Evolutionary conservation across 805 yeast genomes (phyloP), one percentile per base, ranked within the genome.

Genomic region (Sugiyamaella americana): DNA sequence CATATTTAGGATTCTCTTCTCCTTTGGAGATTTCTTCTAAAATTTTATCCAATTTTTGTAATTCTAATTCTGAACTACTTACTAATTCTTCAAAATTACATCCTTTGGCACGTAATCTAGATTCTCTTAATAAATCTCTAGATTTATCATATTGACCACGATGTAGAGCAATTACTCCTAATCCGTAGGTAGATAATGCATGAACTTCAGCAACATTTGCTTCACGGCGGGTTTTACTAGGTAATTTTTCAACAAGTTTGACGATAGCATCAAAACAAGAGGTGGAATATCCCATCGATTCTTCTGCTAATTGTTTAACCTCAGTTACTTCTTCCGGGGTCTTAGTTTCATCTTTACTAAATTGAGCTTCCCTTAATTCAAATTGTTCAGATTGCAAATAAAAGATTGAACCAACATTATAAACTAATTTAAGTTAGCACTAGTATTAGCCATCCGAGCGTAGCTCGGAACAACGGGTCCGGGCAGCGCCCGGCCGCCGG

Each of bases 151-250:
- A 69, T 8, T 80, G 66, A 0, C 81, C 76, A 40, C 70, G 59
- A 55, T 85, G 86, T n/a, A 82, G 64, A 38, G 76, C 73, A 8
- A 87, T 73, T 3, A 88, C 94, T 1, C 96, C 98, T 36, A 86
- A 69, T 0, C 96, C 94, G 59, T 84, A 89, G 0, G 87, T 79
- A 0, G 95, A 79, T 60, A 89, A 70, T 0, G 94, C 93, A 37
- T 84, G 79, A 1, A 84, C 78, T 52, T 84, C 87, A 26, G 76
- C 73, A 10, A 83, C 65, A 35, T 68, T 65, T 8, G 63, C 61
- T 41, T 71, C 74, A 13, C 67, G 58, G 40, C 70, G 60, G 11
- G 59, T 35, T 43, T 54, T 49, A 22, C 68, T 58, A 1, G 71
- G 69, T 19, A 74, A 55, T 37, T 68, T 65, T 50, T 71, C 72